Percentiles rank a stretch among this genome's conserved stretches.
Evolutionary conservation across 2,329 filamentous ascomycete genomes (phyloP).

Genomic region (Aureobasidium pullulans): DNA sequence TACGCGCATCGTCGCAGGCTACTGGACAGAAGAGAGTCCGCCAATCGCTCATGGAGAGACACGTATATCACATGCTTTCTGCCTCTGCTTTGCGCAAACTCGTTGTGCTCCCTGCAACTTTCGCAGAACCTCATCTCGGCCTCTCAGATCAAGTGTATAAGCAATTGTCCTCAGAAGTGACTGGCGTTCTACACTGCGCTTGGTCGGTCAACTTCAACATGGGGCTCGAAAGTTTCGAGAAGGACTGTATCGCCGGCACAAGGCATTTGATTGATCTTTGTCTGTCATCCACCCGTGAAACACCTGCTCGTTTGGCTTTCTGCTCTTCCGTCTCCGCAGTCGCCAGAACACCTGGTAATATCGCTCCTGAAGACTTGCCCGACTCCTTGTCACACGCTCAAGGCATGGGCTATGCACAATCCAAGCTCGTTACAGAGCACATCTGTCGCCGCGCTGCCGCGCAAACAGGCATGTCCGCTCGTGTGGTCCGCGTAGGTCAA

Average conservation of each 20-base stretch:
- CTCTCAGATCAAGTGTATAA: constrained; percentile 25
- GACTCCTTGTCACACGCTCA: constrained; percentile 19
- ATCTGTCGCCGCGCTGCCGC: constrained; percentile 31
- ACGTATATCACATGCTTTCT: constrained; percentile 26
- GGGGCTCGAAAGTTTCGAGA: constrained; percentile 41
- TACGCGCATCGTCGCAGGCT: constrained; percentile 35
- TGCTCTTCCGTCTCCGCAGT: constrained; percentile 44
- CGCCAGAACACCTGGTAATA: constrained; percentile 24
- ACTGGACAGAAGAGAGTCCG: constrained; percentile 27
- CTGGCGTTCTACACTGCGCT: constrained; percentile 42
- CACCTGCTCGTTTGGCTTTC: constrained; percentile 38
- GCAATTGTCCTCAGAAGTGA: constrained; percentile 27
- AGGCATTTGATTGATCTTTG: constrained; percentile 34
- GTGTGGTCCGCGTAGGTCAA: constrained; percentile 33
- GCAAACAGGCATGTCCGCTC: constrained; percentile 18
- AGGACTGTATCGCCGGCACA: constrained; percentile 36
- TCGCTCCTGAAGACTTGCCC: constrained; percentile 32
- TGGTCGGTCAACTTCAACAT: constrained; percentile 53
- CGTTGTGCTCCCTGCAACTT: constrained; percentile 32
- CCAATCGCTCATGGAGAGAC: constrained; percentile 28
- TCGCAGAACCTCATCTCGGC: constrained; percentile 35
- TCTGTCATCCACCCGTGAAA: constrained; percentile 23
- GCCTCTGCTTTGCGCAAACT: constrained; percentile 26
- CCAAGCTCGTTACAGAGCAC: constrained; percentile 19
- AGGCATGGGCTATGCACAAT: constrained; percentile 19